Evolutionary conservation across 176 grass and related monocot genomes (phyloP).

Genomic region (Triticum turgidum): DNA sequence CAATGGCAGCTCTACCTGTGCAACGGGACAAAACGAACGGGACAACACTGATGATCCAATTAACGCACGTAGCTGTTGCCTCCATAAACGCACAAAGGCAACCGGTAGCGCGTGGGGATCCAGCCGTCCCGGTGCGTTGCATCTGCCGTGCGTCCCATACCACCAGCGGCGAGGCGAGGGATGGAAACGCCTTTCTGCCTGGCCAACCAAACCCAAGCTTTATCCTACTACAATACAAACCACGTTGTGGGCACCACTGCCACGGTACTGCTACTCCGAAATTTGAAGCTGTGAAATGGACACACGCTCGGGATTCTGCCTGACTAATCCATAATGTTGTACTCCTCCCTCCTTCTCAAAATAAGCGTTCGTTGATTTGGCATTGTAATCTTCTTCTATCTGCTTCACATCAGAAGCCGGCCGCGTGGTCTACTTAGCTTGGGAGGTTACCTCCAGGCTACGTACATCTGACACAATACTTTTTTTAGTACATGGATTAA

Average conservation of each 20-base stretch:
- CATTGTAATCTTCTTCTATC: too few relatives aligned
- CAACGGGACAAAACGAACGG: constrained; percentile 2
- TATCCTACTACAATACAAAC: not conserved
- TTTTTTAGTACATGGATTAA: not conserved
- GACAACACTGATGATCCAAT: not conserved
- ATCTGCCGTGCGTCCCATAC: not conserved
- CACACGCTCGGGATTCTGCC: too few relatives aligned
- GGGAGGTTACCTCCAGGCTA: not conserved
- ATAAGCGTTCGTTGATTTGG: too few relatives aligned
- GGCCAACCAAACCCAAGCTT: not conserved
- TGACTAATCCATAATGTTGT: too few relatives aligned
- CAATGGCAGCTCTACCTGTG: not conserved
- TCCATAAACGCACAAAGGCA: constrained; percentile 9
- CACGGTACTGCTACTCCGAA: not conserved
- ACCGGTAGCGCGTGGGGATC: not conserved
- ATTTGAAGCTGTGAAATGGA: too few relatives aligned
- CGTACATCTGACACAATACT: not conserved
- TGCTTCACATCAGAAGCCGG: too few relatives aligned
- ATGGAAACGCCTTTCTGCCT: not conserved
- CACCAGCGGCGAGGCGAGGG: too few relatives aligned
- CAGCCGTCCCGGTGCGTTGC: not conserved
- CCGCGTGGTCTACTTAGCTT: not conserved
- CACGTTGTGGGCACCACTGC: not conserved
- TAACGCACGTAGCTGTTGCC: not conserved
- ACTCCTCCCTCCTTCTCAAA: too few relatives aligned